phyloP scores from a whole-genome alignment of 192 early-diverging fungal species.

The Coemansia sp. region DNA sequence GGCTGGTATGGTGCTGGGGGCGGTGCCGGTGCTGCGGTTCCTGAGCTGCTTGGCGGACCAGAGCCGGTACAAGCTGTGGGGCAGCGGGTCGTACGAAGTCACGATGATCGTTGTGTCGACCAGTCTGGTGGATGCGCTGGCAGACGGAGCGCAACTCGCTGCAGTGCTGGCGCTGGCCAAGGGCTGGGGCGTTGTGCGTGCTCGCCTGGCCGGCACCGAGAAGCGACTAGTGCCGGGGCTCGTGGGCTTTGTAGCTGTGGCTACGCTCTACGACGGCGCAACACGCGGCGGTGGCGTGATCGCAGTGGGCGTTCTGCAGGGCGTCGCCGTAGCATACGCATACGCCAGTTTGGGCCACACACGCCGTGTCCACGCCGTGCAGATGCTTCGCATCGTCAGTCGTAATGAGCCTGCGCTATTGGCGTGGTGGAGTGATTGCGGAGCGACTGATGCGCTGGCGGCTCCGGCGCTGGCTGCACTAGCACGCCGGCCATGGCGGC shows the following conservation, averaged over 20 bases:
- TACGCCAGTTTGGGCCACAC: constrained; percentile 35
- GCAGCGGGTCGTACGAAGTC: constrained; percentile 35
- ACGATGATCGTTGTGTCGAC: constrained; percentile 45
- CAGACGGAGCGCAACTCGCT: constrained; percentile 34
- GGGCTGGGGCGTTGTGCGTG: constrained; percentile 49
- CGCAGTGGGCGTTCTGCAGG: constrained; percentile 35
- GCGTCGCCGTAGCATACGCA: constrained; percentile 24
- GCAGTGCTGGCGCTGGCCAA: constrained; percentile 39
- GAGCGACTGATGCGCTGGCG: neutral
- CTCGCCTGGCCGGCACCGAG: constrained; percentile 38
- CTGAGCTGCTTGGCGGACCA: constrained; percentile 45
- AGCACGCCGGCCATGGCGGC: constrained; percentile 8
- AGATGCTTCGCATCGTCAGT: constrained; percentile 39
- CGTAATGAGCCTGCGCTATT: constrained; percentile 32
- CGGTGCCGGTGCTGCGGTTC: constrained; percentile 37
- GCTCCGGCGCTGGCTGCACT: constrained; percentile 9
- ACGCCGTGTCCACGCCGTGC: constrained; percentile 33
- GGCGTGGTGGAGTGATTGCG: constrained; percentile 13
- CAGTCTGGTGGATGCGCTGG: constrained; percentile 46
- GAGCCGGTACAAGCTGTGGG: constrained; percentile 38
- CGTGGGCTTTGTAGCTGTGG: constrained; percentile 35
- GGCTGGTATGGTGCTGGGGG: constrained; percentile 18
- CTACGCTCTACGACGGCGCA: constrained; percentile 44
- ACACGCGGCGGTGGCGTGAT: constrained; percentile 46
- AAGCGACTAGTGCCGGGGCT: constrained; percentile 41